These are phyloP conservation scores for Chaetomium sp. DNA, from an alignment of 2,329 filamentous ascomycete genomes.

Conservation along the genomic window DNA sequence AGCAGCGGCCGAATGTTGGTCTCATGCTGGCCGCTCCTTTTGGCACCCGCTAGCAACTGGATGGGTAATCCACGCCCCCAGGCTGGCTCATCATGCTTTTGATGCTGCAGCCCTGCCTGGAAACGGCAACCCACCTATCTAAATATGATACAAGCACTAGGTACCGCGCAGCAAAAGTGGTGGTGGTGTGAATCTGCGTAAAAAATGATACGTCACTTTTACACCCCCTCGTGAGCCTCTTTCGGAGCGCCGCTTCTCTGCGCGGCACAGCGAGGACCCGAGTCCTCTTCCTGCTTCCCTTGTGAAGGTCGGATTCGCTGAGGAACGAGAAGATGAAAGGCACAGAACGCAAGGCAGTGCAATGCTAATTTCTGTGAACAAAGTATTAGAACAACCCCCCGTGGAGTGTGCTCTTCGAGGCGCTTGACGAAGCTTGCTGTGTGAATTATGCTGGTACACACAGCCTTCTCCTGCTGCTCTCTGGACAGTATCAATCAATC, in stretches of 20 bases:
- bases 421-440: background rate
- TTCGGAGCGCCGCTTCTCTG: constrained; percentile 1
- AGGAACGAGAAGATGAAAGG: background rate
- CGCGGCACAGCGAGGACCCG: background rate
- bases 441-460: background rate
- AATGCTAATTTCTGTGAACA: background rate
- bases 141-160: background rate
- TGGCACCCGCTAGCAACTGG: background rate
- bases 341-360: background rate
- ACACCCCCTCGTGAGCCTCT: constrained; percentile 1
- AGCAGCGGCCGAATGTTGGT: background rate
- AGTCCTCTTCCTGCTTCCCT: background rate
- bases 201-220: constrained; percentile 7
- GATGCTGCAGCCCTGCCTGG: constrained; percentile 3
- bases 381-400: background rate
- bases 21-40: constrained; percentile 18
- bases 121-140: background rate
- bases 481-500: background rate
- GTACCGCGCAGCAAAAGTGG: background rate
- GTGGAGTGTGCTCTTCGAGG: background rate
- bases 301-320: background rate
- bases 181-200: background rate
- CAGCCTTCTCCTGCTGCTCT: background rate
- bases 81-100: background rate
- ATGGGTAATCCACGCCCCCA: background rate